These are phyloP conservation scores for Dioszegia crocea DNA, from an alignment of 768 basidiomycete species.

Conservation along the genomic window DNA sequence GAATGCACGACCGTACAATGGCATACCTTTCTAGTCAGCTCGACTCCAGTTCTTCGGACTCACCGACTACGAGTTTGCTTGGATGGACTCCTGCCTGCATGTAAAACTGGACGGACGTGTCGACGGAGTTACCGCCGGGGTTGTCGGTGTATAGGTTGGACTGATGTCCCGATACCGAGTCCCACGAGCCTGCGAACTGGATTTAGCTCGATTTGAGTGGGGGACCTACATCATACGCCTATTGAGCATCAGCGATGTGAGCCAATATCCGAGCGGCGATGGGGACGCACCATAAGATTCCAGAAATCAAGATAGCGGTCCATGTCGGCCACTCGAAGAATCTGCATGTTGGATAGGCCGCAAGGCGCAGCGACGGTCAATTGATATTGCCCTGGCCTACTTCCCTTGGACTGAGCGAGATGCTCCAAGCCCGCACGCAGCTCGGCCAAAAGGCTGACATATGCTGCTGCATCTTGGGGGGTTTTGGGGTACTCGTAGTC, in stretches of 20 bases:
- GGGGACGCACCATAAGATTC: conserved; percentile 77
- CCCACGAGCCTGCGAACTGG: conserved; percentile 73
- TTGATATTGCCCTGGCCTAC: conserved; percentile 53
- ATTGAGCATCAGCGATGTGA: neutral
- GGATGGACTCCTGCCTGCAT: conserved; percentile 64
- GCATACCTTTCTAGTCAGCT: conserved; percentile 58
- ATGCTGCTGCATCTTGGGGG: conserved; percentile 71
- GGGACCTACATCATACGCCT: conserved; percentile 49
- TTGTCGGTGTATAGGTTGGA: conserved; percentile 72
- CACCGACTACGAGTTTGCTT: conserved; percentile 75
- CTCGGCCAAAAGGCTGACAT: conserved; percentile 73
- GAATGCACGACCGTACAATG: conserved; percentile 91
- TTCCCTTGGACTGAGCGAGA: conserved; percentile 65
- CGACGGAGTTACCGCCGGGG: conserved; percentile 57
- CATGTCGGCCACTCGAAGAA: conserved; percentile 76
- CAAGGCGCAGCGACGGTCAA: conserved; percentile 89
- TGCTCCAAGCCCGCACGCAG: conserved; percentile 70
- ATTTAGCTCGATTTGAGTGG: neutral
- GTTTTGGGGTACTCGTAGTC: conserved; percentile 87
- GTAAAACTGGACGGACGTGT: conserved; percentile 70
- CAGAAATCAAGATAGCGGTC: conserved; percentile 79
- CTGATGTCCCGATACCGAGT: conserved; percentile 64
- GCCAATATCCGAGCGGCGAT: neutral
- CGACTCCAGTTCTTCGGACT: no score
- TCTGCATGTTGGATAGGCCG: conserved; percentile 78